Conservation (phyloP, 177 flowering plant species). For the Tripterygium wilfordii region DNA sequence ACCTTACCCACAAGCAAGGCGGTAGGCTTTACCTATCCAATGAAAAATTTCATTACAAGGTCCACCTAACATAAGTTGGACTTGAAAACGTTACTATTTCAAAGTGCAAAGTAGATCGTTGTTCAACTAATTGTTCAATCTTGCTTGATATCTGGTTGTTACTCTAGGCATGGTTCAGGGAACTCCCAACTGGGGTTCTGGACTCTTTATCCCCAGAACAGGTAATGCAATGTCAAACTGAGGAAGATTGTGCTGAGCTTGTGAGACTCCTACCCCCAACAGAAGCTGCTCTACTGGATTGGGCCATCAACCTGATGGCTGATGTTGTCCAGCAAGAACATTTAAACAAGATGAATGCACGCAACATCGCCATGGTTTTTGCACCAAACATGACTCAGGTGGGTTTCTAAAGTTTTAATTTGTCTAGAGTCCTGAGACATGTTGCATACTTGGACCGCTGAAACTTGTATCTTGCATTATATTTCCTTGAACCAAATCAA, state of each 20-base stretch:
- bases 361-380: conserved; percentile 49
- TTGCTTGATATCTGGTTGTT: background rate
- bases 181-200: conserved; percentile 68
- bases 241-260: conserved; percentile 51
- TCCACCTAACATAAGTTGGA: too few relatives aligned
- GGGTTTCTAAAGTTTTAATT: background rate
- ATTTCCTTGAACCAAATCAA: too few relatives aligned
- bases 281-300: conserved; percentile 56
- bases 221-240: conserved; percentile 56
- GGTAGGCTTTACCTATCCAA: too few relatives aligned
- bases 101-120: too few relatives aligned
- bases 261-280: conserved; percentile 51
- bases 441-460: too few relatives aligned
- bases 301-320: conserved; percentile 65
- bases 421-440: too few relatives aligned
- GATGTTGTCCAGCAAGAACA: conserved; percentile 53
- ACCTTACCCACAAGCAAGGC: too few relatives aligned
- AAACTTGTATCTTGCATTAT: too few relatives aligned
- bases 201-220: conserved; percentile 52
- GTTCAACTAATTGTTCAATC: too few relatives aligned
- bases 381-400: background rate
- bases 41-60: too few relatives aligned
- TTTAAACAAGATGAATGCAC: conserved; percentile 67
- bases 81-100: too few relatives aligned
- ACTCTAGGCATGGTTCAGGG: conserved; percentile 84